Evolutionary conservation across 192 early-diverging fungal species (phyloP).

Genomic region (Coemansia sp.): DNA sequence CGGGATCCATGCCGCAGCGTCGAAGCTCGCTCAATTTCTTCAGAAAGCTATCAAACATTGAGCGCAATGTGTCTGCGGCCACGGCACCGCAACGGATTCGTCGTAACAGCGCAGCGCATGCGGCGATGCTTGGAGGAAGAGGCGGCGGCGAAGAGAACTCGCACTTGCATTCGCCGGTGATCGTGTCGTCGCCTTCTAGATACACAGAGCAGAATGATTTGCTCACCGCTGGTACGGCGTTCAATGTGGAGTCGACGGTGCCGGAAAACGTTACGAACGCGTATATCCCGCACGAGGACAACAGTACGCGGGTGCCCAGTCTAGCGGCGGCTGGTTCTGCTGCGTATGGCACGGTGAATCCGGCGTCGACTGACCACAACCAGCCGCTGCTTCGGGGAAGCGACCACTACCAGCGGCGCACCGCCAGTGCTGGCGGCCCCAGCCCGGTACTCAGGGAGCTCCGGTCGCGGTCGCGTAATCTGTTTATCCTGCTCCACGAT

Average conservation of each 20-base stretch:
- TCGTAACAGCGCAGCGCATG: slow-evolving; percentile 12
- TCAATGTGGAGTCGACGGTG: slow-evolving; percentile 28
- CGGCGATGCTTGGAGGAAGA: background rate
- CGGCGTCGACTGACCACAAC: slow-evolving; percentile 5
- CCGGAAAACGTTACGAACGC: slow-evolving; percentile 49
- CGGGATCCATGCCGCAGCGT: slow-evolving; percentile 22
- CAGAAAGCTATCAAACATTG: slow-evolving; percentile 31
- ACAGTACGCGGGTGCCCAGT: slow-evolving; percentile 30
- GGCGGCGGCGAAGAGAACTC: background rate
- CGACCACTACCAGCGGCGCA: slow-evolving; percentile 24
- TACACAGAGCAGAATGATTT: background rate
- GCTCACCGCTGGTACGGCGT: background rate
- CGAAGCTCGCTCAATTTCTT: slow-evolving; percentile 38
- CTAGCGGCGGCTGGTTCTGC: slow-evolving; percentile 2
- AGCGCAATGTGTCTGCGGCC: background rate
- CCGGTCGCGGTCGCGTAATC: slow-evolving; percentile 60
- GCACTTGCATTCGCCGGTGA: background rate
- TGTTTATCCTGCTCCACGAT: slow-evolving; percentile 83
- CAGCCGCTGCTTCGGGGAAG: slow-evolving; percentile 9
- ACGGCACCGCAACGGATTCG: slow-evolving; percentile 16
- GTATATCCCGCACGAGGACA: slow-evolving; percentile 39
- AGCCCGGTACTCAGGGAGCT: slow-evolving; percentile 36
- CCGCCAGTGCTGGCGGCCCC: slow-evolving; percentile 26
- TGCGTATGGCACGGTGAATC: background rate
- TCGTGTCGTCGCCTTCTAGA: background rate